Conservation (phyloP, 2,329 filamentous ascomycete species). For the Colletotrichum sp. region DNA sequence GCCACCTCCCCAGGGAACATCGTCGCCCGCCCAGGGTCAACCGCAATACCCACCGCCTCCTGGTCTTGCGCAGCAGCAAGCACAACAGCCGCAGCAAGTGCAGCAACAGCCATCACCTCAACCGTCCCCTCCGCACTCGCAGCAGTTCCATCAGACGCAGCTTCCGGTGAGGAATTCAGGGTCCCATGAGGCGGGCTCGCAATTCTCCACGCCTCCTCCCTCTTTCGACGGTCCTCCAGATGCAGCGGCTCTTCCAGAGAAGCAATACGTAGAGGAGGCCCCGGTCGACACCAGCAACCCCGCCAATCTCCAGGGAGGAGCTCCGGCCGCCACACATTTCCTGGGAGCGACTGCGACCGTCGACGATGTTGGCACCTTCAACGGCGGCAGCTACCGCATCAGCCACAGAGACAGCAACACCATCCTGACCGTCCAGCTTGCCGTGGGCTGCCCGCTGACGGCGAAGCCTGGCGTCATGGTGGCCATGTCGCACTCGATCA, state of each 20-base stretch:
- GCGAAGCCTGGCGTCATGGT: conserved; percentile 92
- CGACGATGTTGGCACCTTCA: conserved; percentile 96
- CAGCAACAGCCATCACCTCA: conserved; percentile 32
- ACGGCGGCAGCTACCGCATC: conserved; percentile 92
- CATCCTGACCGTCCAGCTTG: conserved; percentile 86
- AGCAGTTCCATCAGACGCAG: conserved; percentile 27
- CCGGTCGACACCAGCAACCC: conserved; percentile 32
- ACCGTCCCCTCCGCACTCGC: conserved; percentile 25
- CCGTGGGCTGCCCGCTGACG: conserved; percentile 82
- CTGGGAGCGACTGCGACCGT: conserved; percentile 63
- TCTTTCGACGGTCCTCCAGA: conserved; percentile 31
- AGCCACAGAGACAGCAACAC: conserved; percentile 92
- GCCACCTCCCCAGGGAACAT: conserved; percentile 25
- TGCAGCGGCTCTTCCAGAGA: conserved; percentile 29
- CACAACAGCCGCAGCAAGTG: conserved; percentile 31
- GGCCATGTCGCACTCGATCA: conserved; percentile 89
- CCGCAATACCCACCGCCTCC: conserved; percentile 36
- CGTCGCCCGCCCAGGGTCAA: conserved; percentile 22
- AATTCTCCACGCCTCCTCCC: conserved; percentile 34
- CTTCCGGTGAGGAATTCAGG: conserved; percentile 23
- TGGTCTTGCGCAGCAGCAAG: conserved; percentile 27
- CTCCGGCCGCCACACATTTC: conserved; percentile 61
- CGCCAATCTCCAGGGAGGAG: conserved; percentile 40
- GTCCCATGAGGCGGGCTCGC: conserved; percentile 21
- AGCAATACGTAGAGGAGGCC: conserved; percentile 27